Percentiles rank a stretch among this genome's conserved stretches.
phyloP scores from a whole-genome alignment of 2,329 filamentous ascomycete genomes.

The Phyllosticta citribraziliensis region DNA sequence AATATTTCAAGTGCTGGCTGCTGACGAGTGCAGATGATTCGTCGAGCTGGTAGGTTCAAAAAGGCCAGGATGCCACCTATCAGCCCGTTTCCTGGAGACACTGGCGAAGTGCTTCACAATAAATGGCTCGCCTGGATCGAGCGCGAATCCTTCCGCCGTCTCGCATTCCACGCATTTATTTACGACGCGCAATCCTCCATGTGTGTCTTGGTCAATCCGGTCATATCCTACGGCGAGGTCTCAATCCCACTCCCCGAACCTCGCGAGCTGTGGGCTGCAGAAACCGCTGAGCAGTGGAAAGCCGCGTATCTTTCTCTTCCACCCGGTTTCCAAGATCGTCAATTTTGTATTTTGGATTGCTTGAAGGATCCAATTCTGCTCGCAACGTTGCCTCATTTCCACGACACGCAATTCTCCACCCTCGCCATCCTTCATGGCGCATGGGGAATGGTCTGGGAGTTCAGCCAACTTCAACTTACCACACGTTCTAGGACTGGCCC shows the following conservation, averaged over 20 bases:
- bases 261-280: constrained; percentile 55
- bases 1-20: not conserved
- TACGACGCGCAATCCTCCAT: constrained; percentile 60
- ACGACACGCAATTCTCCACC: constrained; percentile 33
- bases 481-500: not conserved
- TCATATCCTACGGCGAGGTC: constrained; percentile 60
- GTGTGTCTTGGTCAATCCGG: constrained; percentile 52
- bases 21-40: constrained; percentile 34
- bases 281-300: constrained; percentile 56
- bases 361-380: constrained; percentile 42
- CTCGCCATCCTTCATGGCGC: constrained; percentile 2
- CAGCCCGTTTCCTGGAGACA: constrained; percentile 43
- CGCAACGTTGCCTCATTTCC: constrained; percentile 36
- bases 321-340: not conserved
- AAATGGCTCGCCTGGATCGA: constrained; percentile 60
- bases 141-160: constrained; percentile 57
- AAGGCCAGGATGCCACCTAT: constrained; percentile 45
- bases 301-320: constrained; percentile 41
- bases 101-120: constrained; percentile 46
- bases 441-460: constrained; percentile 9
- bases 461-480: constrained; percentile 13
- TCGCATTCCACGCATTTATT: constrained; percentile 56
- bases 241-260: constrained; percentile 55
- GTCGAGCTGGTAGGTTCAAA: constrained; percentile 50
- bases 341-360: not conserved